These are phyloP conservation scores for Pontederia paniculata DNA, from an alignment of 176 grass and related monocot species.

Conservation along the genomic window DNA sequence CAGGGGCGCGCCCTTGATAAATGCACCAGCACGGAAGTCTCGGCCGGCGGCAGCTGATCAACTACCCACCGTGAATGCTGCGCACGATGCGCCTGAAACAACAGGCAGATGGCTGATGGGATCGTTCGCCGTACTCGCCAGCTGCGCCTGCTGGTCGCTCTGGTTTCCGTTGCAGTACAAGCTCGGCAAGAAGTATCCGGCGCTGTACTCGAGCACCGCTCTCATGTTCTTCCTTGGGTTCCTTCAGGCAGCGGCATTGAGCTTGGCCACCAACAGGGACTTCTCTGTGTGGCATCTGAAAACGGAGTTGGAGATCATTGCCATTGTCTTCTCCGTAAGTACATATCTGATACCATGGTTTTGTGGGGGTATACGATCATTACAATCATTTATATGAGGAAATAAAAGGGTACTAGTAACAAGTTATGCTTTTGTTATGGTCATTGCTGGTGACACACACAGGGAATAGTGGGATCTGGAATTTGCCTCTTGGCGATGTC, in stretches of 20 bases:
- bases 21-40: slow-evolving; percentile 1
- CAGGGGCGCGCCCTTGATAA: slow-evolving; percentile 39
- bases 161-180: slow-evolving; percentile 58
- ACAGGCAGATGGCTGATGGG: slow-evolving; percentile 38
- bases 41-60: no score
- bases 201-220: slow-evolving; percentile 34
- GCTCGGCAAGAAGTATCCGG: slow-evolving; percentile 48
- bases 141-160: background rate
- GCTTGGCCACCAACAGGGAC: slow-evolving; percentile 22
- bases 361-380: background rate
- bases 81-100: background rate
- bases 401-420: background rate
- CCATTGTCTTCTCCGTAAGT: slow-evolving; percentile 53
- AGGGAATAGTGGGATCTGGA: slow-evolving; percentile 60
- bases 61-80: no score
- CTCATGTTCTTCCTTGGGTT: slow-evolving; percentile 53
- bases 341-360: background rate
- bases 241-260: slow-evolving; percentile 39
- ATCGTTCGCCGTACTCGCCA: slow-evolving; percentile 24
- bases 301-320: slow-evolving; percentile 39
- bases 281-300: slow-evolving; percentile 35
- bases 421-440: background rate
- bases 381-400: background rate
- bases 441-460: background rate
- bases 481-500: slow-evolving; percentile 62